Conservation (phyloP, 1,284 basidiomycete genomes). For the Rhodotorula sp. region DNA sequence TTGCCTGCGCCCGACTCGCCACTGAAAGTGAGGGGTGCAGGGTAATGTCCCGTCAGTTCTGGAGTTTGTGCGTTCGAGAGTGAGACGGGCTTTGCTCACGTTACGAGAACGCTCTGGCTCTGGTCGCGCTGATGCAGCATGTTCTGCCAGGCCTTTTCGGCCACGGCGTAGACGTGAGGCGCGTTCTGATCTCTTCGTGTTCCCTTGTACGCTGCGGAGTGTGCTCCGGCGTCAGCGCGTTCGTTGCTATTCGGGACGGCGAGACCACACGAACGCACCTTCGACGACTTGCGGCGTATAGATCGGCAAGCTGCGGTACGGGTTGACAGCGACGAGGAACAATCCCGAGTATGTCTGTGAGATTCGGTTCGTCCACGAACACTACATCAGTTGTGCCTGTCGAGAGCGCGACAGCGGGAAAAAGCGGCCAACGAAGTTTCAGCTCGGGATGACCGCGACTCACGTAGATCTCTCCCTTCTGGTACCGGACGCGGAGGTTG, state of each 20-base stretch:
- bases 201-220: constrained; percentile 75
- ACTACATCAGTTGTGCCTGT: neutral
- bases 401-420: neutral
- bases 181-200: constrained; percentile 91
- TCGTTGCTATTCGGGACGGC: no score
- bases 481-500: constrained; percentile 87
- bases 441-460: constrained; percentile 37
- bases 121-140: constrained; percentile 91
- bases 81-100: constrained; percentile 58
- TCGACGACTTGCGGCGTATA: constrained; percentile 61
- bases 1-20: constrained; percentile 99
- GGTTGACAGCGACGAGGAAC: constrained; percentile 98
- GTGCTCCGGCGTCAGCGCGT: constrained; percentile 45
- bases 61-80: no score
- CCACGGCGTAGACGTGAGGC: constrained; percentile 96
- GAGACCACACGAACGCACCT: constrained; percentile 18
- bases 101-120: constrained; percentile 97
- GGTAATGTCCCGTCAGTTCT: constrained; percentile 46
- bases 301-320: constrained; percentile 87
- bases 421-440: no score
- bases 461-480: constrained; percentile 91
- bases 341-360: constrained; percentile 86
- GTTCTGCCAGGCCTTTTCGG: constrained; percentile 96
- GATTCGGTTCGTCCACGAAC: neutral
- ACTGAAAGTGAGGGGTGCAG: constrained; percentile 52